phyloP scores from a whole-genome alignment of 2,329 filamentous ascomycete species.

The Aspergillus sp. region DNA sequence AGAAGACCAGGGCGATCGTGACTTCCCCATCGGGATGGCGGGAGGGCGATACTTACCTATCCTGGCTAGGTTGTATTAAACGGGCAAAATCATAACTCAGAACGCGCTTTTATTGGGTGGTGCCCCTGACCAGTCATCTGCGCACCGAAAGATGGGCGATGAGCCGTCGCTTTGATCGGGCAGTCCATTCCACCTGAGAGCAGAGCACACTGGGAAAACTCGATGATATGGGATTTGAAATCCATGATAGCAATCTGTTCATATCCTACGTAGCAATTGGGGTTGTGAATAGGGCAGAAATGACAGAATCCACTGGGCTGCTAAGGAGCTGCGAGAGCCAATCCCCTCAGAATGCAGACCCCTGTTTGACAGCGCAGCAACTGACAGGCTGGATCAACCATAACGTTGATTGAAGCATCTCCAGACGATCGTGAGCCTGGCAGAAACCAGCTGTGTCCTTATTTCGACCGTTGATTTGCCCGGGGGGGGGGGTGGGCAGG shows the following conservation, averaged over 20 bases:
- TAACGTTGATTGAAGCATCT: not conserved
- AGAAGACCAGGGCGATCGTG: not conserved
- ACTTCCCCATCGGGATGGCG: not conserved
- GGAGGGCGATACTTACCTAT: not conserved
- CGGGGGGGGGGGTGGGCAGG: not conserved
- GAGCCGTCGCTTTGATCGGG: too few relatives aligned
- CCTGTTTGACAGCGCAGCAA: constrained; percentile 7
- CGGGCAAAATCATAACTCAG: not conserved
- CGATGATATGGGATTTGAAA: not conserved
- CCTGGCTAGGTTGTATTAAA: not conserved
- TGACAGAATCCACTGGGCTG: not conserved
- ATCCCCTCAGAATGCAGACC: not conserved
- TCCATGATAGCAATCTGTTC: not conserved
- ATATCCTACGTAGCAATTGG: not conserved
- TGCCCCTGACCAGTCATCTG: constrained; percentile 1
- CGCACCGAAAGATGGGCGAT: too few relatives aligned
- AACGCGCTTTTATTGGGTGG: not conserved
- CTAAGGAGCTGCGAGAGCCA: not conserved
- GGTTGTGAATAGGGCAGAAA: not conserved
- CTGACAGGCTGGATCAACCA: constrained; percentile 3
- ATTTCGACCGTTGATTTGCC: not conserved
- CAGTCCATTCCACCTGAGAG: too few relatives aligned
- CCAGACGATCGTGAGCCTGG: not conserved
- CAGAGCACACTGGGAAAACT: too few relatives aligned
- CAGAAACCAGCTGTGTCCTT: not conserved